Evolutionary conservation across 441 rosid genomes (phyloP).

Genomic region (Dalechampia spathulata): DNA sequence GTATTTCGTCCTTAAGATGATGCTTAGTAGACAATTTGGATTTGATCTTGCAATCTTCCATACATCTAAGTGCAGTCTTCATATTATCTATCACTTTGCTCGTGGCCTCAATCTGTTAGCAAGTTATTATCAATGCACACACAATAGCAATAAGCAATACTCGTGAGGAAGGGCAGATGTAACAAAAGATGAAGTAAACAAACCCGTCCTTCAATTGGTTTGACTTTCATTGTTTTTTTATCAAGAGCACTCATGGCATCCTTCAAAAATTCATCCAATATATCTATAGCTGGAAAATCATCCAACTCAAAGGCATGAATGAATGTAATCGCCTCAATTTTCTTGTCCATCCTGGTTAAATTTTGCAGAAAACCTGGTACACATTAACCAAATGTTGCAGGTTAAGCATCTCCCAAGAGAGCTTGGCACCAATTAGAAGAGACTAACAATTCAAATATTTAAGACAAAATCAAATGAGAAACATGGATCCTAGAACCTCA

Average conservation of each 20-base stretch:
- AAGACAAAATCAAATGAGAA: too few species aligned
- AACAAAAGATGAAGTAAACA: not conserved
- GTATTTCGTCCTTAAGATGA: slow-evolving; percentile 11
- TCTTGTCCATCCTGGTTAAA: slow-evolving; percentile 23
- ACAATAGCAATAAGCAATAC: not conserved
- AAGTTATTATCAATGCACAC: not conserved
- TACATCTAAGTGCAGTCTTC: slow-evolving; percentile 15
- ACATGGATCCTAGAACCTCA: too few species aligned
- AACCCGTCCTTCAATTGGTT: slow-evolving; percentile 19
- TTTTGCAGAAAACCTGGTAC: slow-evolving; percentile 29
- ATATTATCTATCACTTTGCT: slow-evolving; percentile 17
- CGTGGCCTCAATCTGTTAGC: slow-evolving; percentile 14
- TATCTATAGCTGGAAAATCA: slow-evolving; percentile 21
- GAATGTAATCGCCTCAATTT: slow-evolving; percentile 26
- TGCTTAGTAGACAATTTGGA: not conserved
- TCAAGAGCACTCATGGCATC: slow-evolving; percentile 7
- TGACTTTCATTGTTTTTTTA: not conserved
- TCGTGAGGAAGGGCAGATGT: not conserved
- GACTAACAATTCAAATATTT: too few species aligned
- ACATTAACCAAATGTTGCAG: not conserved
- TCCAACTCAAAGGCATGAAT: slow-evolving; percentile 26
- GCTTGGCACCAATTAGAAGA: too few species aligned
- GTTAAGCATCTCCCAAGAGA: too few species aligned
- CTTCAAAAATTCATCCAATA: slow-evolving; percentile 21
- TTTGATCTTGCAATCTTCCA: slow-evolving; percentile 21